Base-by-base conservation (phyloP, 441 rosid genomes). In the Sinapis alba region DNA sequence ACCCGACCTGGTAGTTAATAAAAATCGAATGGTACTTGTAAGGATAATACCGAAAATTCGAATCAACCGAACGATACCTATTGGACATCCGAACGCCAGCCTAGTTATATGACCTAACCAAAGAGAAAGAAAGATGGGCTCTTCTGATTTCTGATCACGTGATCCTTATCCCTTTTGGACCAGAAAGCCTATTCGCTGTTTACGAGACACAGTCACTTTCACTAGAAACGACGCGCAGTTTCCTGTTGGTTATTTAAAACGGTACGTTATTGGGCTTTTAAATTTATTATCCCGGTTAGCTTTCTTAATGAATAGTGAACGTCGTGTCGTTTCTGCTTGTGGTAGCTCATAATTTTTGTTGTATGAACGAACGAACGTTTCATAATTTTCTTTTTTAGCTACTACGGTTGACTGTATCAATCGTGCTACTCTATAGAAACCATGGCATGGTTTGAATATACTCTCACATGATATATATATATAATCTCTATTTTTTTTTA, bases 111-210 rank as follows among this genome's bases (percentile, higher is more conserved):
- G 71, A 73, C 69, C 79, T 34, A 71, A 75, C 63, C 63, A 59
- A 13, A 41, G 16, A n/a, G 50, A 45, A 1, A 19, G 47, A 34
- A 2, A 19, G 6, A 71, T 71, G 60, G 76, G 34, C 2, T 24
- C 15, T 19, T 61, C 80, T 77, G 76, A 71, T 68, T 59, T 60
- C 21, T 4, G 38, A 51, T 71, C 81, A 78, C 77, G 81, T 78
- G 70, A 72, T 68, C 81, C 56, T 78, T 73, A 72, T 78, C 78
- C 65, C 13, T 16, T 71, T 54, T 16, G 65, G 66, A 62, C 65
- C 78, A 61, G 43, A 61, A 61, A 20, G 1, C 50, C 11, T 27
- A n/a, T 57, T 78, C 47, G 70, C 74, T 72, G 38, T 68, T 73
- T 62, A 56, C 74, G 74, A 72, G 61, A 66, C 56, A 65, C 72